Evolutionary conservation across 2,329 filamentous ascomycete genomes (phyloP), one percentile per base, ranked within the genome.

Genomic region (Laburnicola sp.): DNA sequence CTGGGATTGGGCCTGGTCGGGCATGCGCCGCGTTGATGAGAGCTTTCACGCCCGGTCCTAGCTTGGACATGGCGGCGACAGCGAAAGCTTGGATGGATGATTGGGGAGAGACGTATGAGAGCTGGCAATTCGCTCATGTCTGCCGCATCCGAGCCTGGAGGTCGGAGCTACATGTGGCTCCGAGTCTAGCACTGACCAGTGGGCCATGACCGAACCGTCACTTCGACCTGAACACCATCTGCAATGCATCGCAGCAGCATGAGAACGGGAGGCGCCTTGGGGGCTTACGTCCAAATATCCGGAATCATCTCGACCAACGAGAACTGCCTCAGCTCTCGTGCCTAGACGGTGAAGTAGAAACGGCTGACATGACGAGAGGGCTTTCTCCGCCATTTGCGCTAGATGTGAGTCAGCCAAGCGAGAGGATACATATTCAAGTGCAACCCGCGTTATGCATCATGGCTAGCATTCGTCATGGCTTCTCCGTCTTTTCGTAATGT

Each of bases 11-110:
- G 5, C 69, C 68, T 6, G 69, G 69, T 10, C 69, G 68, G 4
- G 69, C 57, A 51, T 71, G 68, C 39, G 68, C 58, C 10, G 68
- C 69, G 39, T 67, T 71, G 51, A 69, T 68, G 46, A 72, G 68
- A 10, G 66, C 63, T 51, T 72, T 72, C 51, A 70, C 60, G 36
- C 62, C 59, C 31, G 68, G 62, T 2, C 66, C 70, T 27, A 70
- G 64, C 53, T 70, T 72, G n/a, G 69, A 70, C 69, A 72, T 72
- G 48, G 48, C 57, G 39, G 31, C 25, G 30, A 7, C 7, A 7
- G 30, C 11, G 7, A 32, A 32, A 32, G 30, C 11, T 32, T 32
- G 11, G 7, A 32, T 11, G 11, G 30, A 32, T 7, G 11, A 11
- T 32, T 11, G 30, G 30, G 30, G 11, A 32, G 30, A 32, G 30